phyloP scores from a whole-genome alignment of 805 yeast species.

The Saccharomyces cerevisiae region DNA sequence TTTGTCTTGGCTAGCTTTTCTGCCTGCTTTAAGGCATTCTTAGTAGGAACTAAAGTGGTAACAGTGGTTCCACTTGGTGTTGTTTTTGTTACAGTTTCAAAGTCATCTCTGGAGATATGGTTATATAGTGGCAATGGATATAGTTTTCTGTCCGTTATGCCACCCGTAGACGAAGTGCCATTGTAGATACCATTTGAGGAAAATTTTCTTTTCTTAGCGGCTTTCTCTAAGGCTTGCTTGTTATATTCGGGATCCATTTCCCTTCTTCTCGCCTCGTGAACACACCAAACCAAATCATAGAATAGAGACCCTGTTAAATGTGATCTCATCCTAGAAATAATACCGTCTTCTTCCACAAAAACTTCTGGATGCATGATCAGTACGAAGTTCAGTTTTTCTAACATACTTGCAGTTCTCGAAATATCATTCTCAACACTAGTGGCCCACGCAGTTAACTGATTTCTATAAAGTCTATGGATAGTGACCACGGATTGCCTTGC shows the following conservation, averaged over 20 bases:
- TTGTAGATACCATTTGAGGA: slow-evolving; percentile 18
- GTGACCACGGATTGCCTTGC: slow-evolving; percentile 91
- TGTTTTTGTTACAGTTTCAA: slow-evolving; percentile 74
- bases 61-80: slow-evolving; percentile 90
- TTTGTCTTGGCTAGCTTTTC: slow-evolving; percentile 21
- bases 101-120: slow-evolving; percentile 83
- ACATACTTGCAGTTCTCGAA: slow-evolving; percentile 80
- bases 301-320: slow-evolving; percentile 86
- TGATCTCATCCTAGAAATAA: slow-evolving; percentile 81
- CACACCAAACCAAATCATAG: slow-evolving; percentile 88
- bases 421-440: slow-evolving; percentile 77
- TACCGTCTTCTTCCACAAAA: slow-evolving; percentile 61
- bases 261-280: slow-evolving; percentile 86
- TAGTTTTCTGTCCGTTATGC: slow-evolving; percentile 31
- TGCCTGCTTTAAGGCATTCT: slow-evolving; percentile 49
- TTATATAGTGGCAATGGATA: slow-evolving; percentile 83
- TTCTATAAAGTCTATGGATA: slow-evolving; percentile 78
- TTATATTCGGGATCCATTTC: slow-evolving; percentile 36
- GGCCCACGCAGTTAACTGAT: slow-evolving; percentile 86
- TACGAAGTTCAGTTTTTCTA: slow-evolving; percentile 82
- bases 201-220: slow-evolving; percentile 25
- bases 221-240: slow-evolving; percentile 26
- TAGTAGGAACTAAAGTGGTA: slow-evolving; percentile 82
- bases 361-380: slow-evolving; percentile 81
- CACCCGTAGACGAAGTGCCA: not conserved